phyloP scores from a whole-genome alignment of 306 rosid species.

The Cicer judaicum region DNA sequence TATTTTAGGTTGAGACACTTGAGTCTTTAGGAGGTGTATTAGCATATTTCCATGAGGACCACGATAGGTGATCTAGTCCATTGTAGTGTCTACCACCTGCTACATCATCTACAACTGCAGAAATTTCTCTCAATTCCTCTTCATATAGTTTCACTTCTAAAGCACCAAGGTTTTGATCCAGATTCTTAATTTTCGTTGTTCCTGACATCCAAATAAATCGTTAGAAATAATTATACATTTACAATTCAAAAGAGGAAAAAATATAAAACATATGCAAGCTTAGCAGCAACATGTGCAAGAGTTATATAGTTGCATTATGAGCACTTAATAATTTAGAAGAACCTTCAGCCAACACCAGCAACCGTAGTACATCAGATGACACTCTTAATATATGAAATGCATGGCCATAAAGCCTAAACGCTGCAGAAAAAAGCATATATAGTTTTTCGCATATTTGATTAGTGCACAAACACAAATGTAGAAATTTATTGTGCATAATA shows the following conservation, averaged over 20 bases:
- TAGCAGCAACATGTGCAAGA: neutral
- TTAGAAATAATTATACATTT: neutral
- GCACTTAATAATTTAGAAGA: constrained; percentile 1
- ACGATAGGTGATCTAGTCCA: neutral
- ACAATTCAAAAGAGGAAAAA: neutral
- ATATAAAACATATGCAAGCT: neutral
- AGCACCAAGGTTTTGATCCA: constrained; percentile 65
- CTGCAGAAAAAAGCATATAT: neutral
- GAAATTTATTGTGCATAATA: neutral
- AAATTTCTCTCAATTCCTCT: constrained; percentile 55
- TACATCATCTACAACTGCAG: constrained; percentile 52
- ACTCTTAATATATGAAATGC: neutral
- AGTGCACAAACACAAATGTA: neutral
- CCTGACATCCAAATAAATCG: constrained; percentile 39
- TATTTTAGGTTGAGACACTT: constrained; percentile 35
- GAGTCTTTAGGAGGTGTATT: constrained; percentile 59
- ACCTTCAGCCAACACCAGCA: neutral
- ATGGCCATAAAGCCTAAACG: neutral
- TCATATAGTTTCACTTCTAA: constrained; percentile 55
- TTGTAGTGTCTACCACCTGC: constrained; percentile 52
- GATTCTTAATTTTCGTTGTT: constrained; percentile 72
- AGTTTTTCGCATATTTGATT: neutral
- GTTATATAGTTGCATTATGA: neutral
- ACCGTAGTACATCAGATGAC: neutral
- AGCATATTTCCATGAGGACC: constrained; percentile 60